Conservation (phyloP, 2,329 filamentous ascomycete genomes). For the Keithomyces neogunnii region DNA sequence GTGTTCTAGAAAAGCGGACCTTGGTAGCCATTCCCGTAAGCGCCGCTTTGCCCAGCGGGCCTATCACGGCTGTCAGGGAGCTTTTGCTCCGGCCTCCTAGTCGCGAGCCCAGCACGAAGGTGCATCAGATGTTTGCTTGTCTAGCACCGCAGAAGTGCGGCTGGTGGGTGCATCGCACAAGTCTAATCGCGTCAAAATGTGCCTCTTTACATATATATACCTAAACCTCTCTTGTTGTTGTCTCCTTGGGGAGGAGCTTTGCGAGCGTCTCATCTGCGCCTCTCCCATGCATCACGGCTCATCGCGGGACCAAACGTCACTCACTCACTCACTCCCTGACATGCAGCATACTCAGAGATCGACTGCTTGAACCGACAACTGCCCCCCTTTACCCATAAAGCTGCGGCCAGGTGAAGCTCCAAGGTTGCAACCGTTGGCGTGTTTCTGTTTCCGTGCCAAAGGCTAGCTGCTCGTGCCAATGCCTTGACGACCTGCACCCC, state of each 20-base stretch:
- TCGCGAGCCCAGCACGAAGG: slow-evolving; percentile 1
- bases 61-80: slow-evolving; percentile 8
- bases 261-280: not conserved
- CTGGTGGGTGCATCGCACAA: not conserved
- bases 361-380: not conserved
- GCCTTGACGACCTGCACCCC: slow-evolving; percentile 1
- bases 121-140: slow-evolving; percentile 4
- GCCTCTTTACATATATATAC: too few relatives aligned
- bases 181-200: slow-evolving; percentile 5
- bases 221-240: not conserved
- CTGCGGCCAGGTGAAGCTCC: not conserved
- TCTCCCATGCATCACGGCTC: not conserved
- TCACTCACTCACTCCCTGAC: not conserved
- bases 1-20: slow-evolving; percentile 10
- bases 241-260: not conserved
- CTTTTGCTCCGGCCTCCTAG: slow-evolving; percentile 8
- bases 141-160: slow-evolving; percentile 5
- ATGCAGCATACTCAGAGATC: not conserved
- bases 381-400: not conserved
- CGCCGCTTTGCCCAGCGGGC: slow-evolving; percentile 1
- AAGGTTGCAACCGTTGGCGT: slow-evolving; percentile 2
- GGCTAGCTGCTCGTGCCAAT: slow-evolving; percentile 1
- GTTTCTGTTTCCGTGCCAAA: slow-evolving; percentile 1
- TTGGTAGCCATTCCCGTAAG: slow-evolving; percentile 1
- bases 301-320: not conserved